Conservation (phyloP, 2,329 filamentous ascomycete genomes). For the Paracoccidioides lutzii region DNA sequence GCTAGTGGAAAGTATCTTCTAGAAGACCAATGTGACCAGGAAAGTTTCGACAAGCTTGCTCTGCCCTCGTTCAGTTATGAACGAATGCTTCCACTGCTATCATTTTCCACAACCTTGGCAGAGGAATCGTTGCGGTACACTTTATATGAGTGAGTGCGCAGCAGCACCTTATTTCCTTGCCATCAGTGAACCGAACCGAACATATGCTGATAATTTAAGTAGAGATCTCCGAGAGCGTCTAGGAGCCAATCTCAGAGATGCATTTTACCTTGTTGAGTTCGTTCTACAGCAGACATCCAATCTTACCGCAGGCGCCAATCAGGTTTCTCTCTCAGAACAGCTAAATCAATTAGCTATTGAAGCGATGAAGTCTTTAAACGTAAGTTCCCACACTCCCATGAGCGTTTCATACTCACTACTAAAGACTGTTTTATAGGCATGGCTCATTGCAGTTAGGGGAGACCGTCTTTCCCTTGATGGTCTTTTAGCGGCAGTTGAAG, state of each 20-base stretch:
- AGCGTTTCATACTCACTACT: not conserved
- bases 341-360: constrained; percentile 17
- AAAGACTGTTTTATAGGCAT: constrained; percentile 5
- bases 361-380: constrained; percentile 26
- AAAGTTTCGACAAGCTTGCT: constrained; percentile 20
- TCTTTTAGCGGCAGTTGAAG: constrained; percentile 2
- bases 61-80: constrained; percentile 26
- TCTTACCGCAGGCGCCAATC: constrained; percentile 11
- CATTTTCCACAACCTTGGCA: constrained; percentile 29
- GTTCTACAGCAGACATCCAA: constrained; percentile 22
- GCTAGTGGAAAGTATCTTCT: constrained; percentile 26
- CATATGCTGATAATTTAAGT: not conserved
- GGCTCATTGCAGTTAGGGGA: constrained; percentile 8
- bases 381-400: constrained; percentile 12
- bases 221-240: constrained; percentile 15
- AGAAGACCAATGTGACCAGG: constrained; percentile 20
- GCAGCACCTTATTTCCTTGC: constrained; percentile 1
- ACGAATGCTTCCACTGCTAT: constrained; percentile 24
- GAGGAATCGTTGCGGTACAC: constrained; percentile 24
- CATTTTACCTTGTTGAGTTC: constrained; percentile 25
- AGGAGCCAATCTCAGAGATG: constrained; percentile 25
- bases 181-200: not conserved
- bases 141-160: constrained; percentile 5
- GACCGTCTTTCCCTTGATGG: constrained; percentile 5
- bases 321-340: constrained; percentile 8